Evolutionary conservation across 2,329 filamentous ascomycete species (phyloP).

Genomic region (Ascochyta lentis): DNA sequence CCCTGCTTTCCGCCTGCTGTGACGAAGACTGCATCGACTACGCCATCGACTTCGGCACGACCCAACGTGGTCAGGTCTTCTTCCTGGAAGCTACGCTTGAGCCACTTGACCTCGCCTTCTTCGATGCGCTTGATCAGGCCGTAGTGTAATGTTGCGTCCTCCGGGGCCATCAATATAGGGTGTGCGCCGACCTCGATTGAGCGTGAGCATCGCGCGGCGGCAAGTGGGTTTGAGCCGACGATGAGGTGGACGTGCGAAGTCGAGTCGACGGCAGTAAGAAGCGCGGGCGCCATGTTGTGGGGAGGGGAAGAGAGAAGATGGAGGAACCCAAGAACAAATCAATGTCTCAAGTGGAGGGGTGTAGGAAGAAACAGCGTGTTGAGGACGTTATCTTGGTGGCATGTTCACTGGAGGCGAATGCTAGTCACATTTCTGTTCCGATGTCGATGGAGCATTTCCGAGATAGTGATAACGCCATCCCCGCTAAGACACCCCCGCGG

Average conservation of each 20-base stretch:
- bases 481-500: constrained; percentile 7
- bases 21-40: constrained; percentile 93
- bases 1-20: constrained; percentile 64
- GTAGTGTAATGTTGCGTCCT: constrained; percentile 65
- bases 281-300: constrained; percentile 56
- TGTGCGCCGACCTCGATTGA: constrained; percentile 82
- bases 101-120: constrained; percentile 69
- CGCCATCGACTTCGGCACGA: constrained; percentile 74
- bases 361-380: too few relatives aligned
- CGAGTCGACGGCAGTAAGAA: constrained; percentile 77
- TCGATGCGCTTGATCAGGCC: constrained; percentile 70
- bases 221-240: constrained; percentile 84
- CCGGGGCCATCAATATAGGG: constrained; percentile 79
- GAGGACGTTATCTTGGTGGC: constrained; percentile 4
- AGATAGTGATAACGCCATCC: constrained; percentile 16
- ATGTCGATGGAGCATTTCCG: constrained; percentile 18
- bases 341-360: constrained; percentile 14
- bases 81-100: constrained; percentile 71
- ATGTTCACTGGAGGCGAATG: constrained; percentile 10
- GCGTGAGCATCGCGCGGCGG: constrained; percentile 80
- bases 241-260: constrained; percentile 79
- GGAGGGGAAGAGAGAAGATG: background rate
- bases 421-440: constrained; percentile 19
- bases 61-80: constrained; percentile 77
- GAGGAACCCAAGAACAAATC: constrained; percentile 10